These are phyloP conservation scores for Alnus glutinosa DNA, from an alignment of 306 rosid genomes.

Conservation along the genomic window DNA sequence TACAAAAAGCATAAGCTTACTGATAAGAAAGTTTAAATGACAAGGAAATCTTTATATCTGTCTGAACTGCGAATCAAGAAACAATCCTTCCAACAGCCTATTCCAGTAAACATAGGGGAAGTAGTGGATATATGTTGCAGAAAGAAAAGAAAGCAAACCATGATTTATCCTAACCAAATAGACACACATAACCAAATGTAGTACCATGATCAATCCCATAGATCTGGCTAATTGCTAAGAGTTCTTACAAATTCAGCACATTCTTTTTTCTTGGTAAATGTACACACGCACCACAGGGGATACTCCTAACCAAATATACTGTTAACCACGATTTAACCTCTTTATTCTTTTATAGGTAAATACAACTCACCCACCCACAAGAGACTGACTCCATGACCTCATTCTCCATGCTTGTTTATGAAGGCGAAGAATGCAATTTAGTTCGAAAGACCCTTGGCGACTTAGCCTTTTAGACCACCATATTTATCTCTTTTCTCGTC, in stretches of 20 bases:
- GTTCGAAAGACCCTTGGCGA: background rate
- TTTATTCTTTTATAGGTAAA: background rate
- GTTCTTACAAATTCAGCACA: background rate
- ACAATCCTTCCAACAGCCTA: background rate
- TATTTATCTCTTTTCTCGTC: background rate
- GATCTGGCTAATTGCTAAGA: background rate
- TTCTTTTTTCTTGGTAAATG: background rate
- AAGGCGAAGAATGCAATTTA: background rate
- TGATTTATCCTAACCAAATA: conserved; percentile 1
- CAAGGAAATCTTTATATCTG: background rate
- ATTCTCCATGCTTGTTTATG: background rate
- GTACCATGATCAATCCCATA: background rate
- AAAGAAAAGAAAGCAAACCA: background rate
- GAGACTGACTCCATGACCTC: background rate
- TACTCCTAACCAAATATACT: background rate
- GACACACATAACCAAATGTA: no score
- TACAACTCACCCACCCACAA: background rate
- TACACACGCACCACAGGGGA: background rate
- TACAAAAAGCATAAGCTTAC: conserved; percentile 20
- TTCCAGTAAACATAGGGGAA: background rate
- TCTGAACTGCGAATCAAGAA: background rate
- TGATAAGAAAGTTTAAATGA: background rate
- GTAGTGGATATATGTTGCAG: background rate
- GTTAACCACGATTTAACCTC: background rate
- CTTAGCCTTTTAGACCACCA: background rate